Evolutionary conservation across 352 stramenopile species (phyloP).

Genomic region (Phytophthora pinifolia): DNA sequence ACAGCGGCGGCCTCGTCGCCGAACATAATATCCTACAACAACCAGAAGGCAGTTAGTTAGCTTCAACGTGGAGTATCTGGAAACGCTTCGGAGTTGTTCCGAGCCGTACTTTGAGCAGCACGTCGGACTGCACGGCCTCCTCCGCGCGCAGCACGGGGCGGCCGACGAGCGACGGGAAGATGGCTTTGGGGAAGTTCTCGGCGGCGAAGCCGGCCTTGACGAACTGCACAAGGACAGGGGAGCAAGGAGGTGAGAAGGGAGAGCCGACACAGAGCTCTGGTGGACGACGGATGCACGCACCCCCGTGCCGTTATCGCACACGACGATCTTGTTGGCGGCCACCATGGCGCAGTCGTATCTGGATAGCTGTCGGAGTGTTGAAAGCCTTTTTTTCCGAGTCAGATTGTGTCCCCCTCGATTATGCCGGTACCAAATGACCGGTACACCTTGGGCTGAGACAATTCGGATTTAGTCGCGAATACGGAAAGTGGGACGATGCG

Average conservation of each 20-base stretch:
- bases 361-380: constrained; percentile 1
- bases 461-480: constrained; percentile 14
- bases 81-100: not conserved
- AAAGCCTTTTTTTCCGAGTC: constrained; percentile 11
- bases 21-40: constrained; percentile 92
- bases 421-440: not conserved
- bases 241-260: not conserved
- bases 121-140: constrained; percentile 85
- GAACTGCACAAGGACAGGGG: constrained; percentile 41
- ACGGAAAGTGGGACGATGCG: not conserved
- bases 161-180: constrained; percentile 95
- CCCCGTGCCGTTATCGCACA: constrained; percentile 89
- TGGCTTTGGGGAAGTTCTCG: constrained; percentile 94
- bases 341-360: constrained; percentile 49
- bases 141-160: constrained; percentile 94
- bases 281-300: constrained; percentile 32
- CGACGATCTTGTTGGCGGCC: constrained; percentile 86
- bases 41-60: not conserved
- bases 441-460: not conserved
- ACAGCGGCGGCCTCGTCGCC: constrained; percentile 92
- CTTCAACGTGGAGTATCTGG: constrained; percentile 2
- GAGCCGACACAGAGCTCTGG: not conserved
- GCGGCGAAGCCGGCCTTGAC: constrained; percentile 94
- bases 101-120: constrained; percentile 72
- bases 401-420: constrained; percentile 18